A percentile compares a stretch with the other conserved stretches of the same genome.
Conservation (phyloP, 2,329 filamentous ascomycete species). For the Penicillium sp. region DNA sequence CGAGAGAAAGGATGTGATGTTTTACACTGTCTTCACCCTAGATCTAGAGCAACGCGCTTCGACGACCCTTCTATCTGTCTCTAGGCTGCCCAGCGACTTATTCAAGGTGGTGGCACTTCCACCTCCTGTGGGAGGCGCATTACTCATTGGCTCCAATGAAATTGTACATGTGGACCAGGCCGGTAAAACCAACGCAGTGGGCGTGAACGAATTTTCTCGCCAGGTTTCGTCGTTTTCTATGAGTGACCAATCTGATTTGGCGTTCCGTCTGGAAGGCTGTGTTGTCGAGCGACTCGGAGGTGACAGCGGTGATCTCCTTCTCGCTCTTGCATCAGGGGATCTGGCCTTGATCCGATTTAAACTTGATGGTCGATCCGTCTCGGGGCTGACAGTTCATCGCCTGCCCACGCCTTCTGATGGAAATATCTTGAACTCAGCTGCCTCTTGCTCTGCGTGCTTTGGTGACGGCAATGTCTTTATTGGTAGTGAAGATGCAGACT, state of each 20-base stretch:
- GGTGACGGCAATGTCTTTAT: slow-evolving; percentile 75
- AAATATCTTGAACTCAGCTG: slow-evolving; percentile 61
- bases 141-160: slow-evolving; percentile 87
- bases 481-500: slow-evolving; percentile 83
- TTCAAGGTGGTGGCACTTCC: slow-evolving; percentile 81
- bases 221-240: slow-evolving; percentile 82
- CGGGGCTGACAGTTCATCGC: slow-evolving; percentile 74
- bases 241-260: slow-evolving; percentile 80
- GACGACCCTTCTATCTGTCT: slow-evolving; percentile 86
- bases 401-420: slow-evolving; percentile 68
- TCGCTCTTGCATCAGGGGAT: slow-evolving; percentile 76
- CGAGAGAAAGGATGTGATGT: slow-evolving; percentile 81
- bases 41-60: slow-evolving; percentile 92
- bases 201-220: slow-evolving; percentile 87
- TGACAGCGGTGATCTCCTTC: slow-evolving; percentile 80
- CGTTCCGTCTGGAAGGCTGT: slow-evolving; percentile 80
- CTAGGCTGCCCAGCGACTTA: slow-evolving; percentile 83
- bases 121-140: slow-evolving; percentile 82
- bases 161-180: slow-evolving; percentile 95
- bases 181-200: slow-evolving; percentile 89
- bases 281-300: slow-evolving; percentile 74
- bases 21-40: slow-evolving; percentile 92
- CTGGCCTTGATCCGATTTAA: slow-evolving; percentile 79
- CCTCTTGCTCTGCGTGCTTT: slow-evolving; percentile 72
- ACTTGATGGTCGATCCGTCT: slow-evolving; percentile 88